Evolutionary conservation across 768 basidiomycete species (phyloP).

Genomic region (Paxillus involutus): DNA sequence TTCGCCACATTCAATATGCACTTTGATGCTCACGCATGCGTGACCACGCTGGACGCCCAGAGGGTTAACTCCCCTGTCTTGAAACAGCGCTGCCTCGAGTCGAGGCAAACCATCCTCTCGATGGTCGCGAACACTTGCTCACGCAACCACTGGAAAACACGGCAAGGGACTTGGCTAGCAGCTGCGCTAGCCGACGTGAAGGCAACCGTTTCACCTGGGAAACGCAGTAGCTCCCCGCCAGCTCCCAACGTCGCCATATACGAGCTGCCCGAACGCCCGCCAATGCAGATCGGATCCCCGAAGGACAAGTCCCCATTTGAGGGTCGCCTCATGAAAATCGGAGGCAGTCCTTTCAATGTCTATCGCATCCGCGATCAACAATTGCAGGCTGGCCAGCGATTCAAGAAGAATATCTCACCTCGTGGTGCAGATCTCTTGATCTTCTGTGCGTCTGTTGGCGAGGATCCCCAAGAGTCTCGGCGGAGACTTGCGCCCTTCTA

Average conservation of each 20-base stretch:
- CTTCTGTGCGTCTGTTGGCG: constrained; percentile 16
- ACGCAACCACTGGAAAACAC: constrained; percentile 24
- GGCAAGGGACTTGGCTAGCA: constrained; percentile 20
- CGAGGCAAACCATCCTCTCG: constrained; percentile 19
- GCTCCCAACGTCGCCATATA: constrained; percentile 22
- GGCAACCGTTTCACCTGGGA: constrained; percentile 18
- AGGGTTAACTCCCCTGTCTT: constrained; percentile 29
- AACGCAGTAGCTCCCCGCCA: constrained; percentile 3
- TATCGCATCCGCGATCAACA: constrained; percentile 23
- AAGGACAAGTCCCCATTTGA: constrained; percentile 18
- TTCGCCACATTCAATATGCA: constrained; percentile 29
- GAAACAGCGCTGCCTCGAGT: constrained; percentile 27
- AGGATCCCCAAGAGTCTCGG: constrained; percentile 4
- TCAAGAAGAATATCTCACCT: constrained; percentile 22
- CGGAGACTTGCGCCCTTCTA: constrained; percentile 16
- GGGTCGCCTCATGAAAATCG: constrained; percentile 19
- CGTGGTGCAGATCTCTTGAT: constrained; percentile 28
- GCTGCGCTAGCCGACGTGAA: constrained; percentile 22
- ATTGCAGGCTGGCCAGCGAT: constrained; percentile 17
- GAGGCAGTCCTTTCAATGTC: constrained; percentile 14
- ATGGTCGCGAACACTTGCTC: constrained; percentile 19
- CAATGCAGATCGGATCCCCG: constrained; percentile 5
- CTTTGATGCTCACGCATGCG: constrained; percentile 37
- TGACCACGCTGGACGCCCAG: constrained; percentile 35
- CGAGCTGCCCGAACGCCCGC: constrained; percentile 14